Evolutionary conservation across 331 rosid genomes (phyloP), one percentile per base, ranked within the genome.

Genomic region (Prunus yedoensis): DNA sequence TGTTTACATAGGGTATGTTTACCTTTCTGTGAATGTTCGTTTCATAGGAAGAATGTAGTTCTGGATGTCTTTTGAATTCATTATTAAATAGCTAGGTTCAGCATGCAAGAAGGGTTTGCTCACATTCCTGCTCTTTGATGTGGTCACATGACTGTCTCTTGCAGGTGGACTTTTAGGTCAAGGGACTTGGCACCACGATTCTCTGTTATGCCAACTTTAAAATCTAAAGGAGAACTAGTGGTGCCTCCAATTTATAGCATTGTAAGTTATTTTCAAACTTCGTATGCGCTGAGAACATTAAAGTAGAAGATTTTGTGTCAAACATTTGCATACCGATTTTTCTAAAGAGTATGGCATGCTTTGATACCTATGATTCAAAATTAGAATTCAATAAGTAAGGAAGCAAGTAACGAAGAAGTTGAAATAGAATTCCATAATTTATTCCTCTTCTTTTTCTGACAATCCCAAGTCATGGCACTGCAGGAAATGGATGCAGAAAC

Each of bases 401-500:
- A 23, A 14, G 27, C 43, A 73, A 11, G 28, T 0, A 38, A 64
- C 17, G 18, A 4, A n/a, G 9, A 58, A 15, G 27, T 17, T 25
- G 10, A 23, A 17, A 27, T 51, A 51, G n/a, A 60, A 25, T 59
- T 57, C 51, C 68, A 8, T 46, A 16, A 62, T 50, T 30, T 3
- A 5, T 77, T 25, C 35, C 1, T 3, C 3, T 70, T 20, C n/a
- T 46, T 13, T 45, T 65, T 25, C 1, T 52, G 32, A 25, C 32
- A 23, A 74, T 47, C 57, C 63, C 62, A 45, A 73, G 30, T 64
- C 56, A 50, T 74, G 46, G 57, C 67, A 71, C 70, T 85, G 75
- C 91, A 94, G 99, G 92, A 94, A 83, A 87, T 92, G 96, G 96
- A 94, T 82, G 95, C 96, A 61, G 87, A 90, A 18, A 89, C 97